Evolutionary conservation across 140 eudicot genomes (phyloP).

Genomic region (Ambrosia hybrid): DNA sequence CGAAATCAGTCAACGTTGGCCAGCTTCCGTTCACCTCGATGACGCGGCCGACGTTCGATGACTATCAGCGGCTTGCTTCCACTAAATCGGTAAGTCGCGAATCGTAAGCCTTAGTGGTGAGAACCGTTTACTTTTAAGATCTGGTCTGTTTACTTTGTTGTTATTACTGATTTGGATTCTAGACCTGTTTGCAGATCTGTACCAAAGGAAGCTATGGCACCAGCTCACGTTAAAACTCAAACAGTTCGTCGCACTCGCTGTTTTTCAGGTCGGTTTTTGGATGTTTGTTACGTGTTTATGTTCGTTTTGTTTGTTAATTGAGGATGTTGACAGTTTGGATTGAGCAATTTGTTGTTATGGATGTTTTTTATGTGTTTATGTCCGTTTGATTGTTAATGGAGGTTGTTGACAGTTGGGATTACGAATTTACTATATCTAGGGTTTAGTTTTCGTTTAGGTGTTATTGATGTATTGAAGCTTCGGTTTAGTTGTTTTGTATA

Average conservation of each 20-base stretch:
- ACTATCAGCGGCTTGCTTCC: no score
- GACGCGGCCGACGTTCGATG: no score
- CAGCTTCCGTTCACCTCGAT: no score
- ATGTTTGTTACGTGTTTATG: background rate
- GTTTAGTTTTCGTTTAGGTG: conserved; percentile 18
- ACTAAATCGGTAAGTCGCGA: no score
- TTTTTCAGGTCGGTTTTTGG: conserved; percentile 61
- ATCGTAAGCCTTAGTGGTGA: no score
- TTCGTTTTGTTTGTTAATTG: conserved; percentile 1
- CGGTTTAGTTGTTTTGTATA: no score
- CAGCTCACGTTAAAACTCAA: conserved; percentile 92
- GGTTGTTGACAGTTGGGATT: background rate
- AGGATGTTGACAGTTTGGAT: background rate
- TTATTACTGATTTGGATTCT: no score
- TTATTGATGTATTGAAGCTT: no score
- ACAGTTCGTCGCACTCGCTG: conserved; percentile 84
- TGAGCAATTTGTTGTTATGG: no score
- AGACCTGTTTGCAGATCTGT: conserved; percentile 93
- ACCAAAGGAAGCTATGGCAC: conserved; percentile 94
- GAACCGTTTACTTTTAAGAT: no score
- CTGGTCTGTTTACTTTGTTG: no score
- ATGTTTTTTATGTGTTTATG: background rate
- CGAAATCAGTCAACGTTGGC: no score
- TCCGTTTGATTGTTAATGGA: conserved; percentile 1
- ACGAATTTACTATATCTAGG: background rate